phyloP scores from a whole-genome alignment of 257 asterid species.

The Capsicum chinense region DNA sequence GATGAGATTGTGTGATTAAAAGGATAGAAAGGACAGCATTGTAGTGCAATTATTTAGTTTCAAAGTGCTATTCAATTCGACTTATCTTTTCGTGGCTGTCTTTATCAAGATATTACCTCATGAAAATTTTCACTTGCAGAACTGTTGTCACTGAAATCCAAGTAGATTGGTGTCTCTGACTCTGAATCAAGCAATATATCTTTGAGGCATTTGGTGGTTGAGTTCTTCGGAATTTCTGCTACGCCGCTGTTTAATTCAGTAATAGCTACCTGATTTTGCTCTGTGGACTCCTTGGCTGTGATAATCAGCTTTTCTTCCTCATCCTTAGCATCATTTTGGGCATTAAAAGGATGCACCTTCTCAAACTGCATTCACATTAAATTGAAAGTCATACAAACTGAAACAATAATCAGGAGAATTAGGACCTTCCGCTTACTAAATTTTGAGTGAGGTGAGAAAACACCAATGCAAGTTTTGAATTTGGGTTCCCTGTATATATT shows the following conservation, averaged over 20 bases:
- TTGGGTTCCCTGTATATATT: not conserved
- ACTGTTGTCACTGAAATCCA: slow-evolving; percentile 44
- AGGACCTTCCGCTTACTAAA: slow-evolving; percentile 19
- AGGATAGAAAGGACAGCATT: not conserved
- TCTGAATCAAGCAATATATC: slow-evolving; percentile 79
- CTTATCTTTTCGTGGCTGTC: not conserved
- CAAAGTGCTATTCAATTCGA: not conserved
- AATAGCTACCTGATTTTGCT: slow-evolving; percentile 34
- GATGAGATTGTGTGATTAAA: slow-evolving; percentile 20
- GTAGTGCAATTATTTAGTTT: not conserved
- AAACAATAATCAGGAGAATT: slow-evolving; percentile 16
- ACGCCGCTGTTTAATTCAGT: slow-evolving; percentile 33
- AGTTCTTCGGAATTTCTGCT: slow-evolving; percentile 38
- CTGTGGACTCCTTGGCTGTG: not conserved
- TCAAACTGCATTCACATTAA: slow-evolving; percentile 42
- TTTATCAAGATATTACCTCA: slow-evolving; percentile 48
- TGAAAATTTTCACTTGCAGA: slow-evolving; percentile 45
- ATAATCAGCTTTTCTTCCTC: slow-evolving; percentile 28
- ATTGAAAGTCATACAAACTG: slow-evolving; percentile 36
- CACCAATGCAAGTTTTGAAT: not conserved
- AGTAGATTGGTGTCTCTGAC: slow-evolving; percentile 56
- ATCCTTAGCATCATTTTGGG: slow-evolving; percentile 32
- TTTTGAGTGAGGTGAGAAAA: slow-evolving; percentile 11
- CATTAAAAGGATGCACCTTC: slow-evolving; percentile 37
- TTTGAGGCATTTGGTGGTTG: slow-evolving; percentile 64